Base-by-base conservation (phyloP, 257 asterid species). In the Gentiana dahurica region DNA sequence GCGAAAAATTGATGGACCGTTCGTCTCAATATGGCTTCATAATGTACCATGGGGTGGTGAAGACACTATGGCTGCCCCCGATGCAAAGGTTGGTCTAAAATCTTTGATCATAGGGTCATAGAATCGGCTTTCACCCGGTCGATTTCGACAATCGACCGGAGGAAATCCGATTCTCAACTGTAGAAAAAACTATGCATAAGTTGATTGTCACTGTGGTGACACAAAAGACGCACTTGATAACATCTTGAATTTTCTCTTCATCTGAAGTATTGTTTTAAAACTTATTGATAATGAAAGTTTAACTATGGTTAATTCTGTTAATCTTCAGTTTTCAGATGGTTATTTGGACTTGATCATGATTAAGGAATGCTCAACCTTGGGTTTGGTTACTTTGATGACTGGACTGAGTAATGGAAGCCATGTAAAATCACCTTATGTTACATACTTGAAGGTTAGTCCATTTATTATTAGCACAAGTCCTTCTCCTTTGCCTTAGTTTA, bases 31-130 rank as follows among this genome's bases (percentile, higher is more conserved):
- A 63, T 92, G 99, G 99, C 97, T 92, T 68, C 97, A 92, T 70
- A 92, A 92, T 64, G 99, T 88, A 54, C 95, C 95, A 8, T 88
- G 97, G 99, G 99, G 95, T 66, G 66, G 81, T 63, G 95, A 92
- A 85, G 73, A 75, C 66, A 75, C 88, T 51, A 75, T 77, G 87
- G 95, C 99, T 11, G 99, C 99, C 36, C 99, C 99, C 59, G 76
- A 85, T 78, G 97, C 97, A 43, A 74, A 88, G 95, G 98, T 85
- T 67, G 55, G 53, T 57, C 67, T 61, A 55, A n/a, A 44, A 10
- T 41, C 46, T 41, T 41, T 7, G 46, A 7, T 41, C 46, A 41
- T 41, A 24, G 24, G 24, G 24, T 24, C 24, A 24, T 24, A 24
- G 24, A 24, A 24, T 24, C 24, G 24, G 24, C 24, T 24, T 24